Evolutionary conservation across 345 rosid species (phyloP), one percentile per base, ranked within the genome.

Genomic region (Euclidium syriacum): DNA sequence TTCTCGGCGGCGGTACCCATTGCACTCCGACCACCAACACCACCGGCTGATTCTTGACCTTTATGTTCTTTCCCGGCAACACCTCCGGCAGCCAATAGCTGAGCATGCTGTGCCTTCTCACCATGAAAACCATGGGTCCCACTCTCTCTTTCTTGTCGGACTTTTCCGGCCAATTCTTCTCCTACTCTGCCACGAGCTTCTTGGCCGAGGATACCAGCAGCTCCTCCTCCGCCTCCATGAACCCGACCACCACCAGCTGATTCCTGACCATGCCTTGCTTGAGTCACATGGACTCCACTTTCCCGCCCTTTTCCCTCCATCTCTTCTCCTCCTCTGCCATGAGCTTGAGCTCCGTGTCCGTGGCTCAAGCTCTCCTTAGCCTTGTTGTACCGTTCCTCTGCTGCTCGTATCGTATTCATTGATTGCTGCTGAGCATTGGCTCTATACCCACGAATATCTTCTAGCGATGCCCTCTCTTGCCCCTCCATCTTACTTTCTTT

Each of bases 381-480:
- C 47, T 75, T 75, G 72, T 82, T 78, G 14, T 84, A 79, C 46
- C 81, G 17, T 64, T 79, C 83, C 41, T 85, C 79, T 0, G 84
- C 86, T 14, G 76, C 86, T 26, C 58, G 49, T 6, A 85, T 9
- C 2, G 74, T 71, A 27, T 83, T 84, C 63, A 68, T 52, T 0
- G 90, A 78, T 25, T 58, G 78, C 72, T 83, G 80, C 67, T 85
- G 96, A 19, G 86, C 94, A 26, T 14, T 30, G 12, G 59, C 78
- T 71, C 87, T 75, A 24, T 52, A 63, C 20, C 67, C 75, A 3
- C 74, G 65, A n/a, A 78, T 75, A 66, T 84, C 82, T 25, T 85
- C 83, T 4, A 80, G 44, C 3, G 86, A 65, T 5, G 64, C 73
- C 35, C 47, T 73, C 29, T 65, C 52, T 10, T 54, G 59, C 44